These are phyloP conservation scores for Ettlia oleoabundans DNA, from an alignment of 139 green algal species.

Conservation along the genomic window DNA sequence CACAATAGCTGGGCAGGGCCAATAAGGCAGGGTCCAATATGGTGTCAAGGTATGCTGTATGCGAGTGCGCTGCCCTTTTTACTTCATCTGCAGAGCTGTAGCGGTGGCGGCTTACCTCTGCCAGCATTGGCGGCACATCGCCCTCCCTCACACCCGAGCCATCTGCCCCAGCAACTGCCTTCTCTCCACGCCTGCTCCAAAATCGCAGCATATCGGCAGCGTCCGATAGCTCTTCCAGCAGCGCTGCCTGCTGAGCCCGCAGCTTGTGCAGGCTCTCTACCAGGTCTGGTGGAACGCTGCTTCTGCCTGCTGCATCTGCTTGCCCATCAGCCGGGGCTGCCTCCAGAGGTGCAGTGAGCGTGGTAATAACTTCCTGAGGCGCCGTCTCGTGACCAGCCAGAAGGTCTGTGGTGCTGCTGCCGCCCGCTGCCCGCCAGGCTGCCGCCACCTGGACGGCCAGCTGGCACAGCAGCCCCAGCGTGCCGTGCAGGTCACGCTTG, in stretches of 20 bases:
- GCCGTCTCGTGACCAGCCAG: conserved; percentile 5
- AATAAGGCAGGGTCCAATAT: no score
- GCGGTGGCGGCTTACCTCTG: not conserved
- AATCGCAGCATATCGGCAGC: conserved; percentile 31
- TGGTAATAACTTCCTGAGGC: not conserved
- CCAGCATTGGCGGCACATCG: conserved; percentile 22
- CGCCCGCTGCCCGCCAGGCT: conserved; percentile 6
- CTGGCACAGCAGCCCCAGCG: conserved; percentile 24
- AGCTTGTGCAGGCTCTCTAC: not conserved
- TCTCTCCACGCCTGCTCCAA: conserved; percentile 31
- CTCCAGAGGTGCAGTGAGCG: not conserved
- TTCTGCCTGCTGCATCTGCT: not conserved
- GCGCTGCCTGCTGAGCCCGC: not conserved
- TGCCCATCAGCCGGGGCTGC: not conserved
- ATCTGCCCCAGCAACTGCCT: conserved; percentile 8
- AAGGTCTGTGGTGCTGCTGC: not conserved
- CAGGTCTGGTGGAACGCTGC: not conserved
- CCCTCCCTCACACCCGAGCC: not conserved
- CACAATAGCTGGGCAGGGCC: no score
- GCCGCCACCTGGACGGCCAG: conserved; percentile 13
- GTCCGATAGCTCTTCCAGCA: conserved; percentile 13
- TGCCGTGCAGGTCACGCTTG: conserved; percentile 2
- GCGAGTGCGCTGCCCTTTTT: no score
- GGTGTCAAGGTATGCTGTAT: no score
- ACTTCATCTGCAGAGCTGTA: not conserved